Conservation (phyloP, 192 early-diverging fungal genomes). For the Entomortierella lignicola region DNA sequence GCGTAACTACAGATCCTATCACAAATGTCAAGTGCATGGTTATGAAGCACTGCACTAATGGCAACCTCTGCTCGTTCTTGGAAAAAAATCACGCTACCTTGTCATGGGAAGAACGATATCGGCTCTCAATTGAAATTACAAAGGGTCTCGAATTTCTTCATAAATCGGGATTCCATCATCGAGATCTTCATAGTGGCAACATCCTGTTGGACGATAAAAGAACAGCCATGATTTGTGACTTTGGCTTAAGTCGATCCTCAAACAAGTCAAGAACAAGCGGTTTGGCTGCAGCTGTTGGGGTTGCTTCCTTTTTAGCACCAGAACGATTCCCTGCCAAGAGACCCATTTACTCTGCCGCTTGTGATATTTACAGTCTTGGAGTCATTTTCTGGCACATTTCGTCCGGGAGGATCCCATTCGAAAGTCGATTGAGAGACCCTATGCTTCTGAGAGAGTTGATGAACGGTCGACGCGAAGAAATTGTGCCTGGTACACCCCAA, state of each 20-base stretch:
- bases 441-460: slow-evolving; percentile 42
- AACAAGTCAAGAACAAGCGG: slow-evolving; percentile 31
- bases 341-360: slow-evolving; percentile 48
- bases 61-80: slow-evolving; percentile 46
- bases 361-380: slow-evolving; percentile 59
- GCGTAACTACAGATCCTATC: slow-evolving; percentile 29
- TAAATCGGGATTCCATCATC: slow-evolving; percentile 55
- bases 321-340: slow-evolving; percentile 36
- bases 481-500: slow-evolving; percentile 50
- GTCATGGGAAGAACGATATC: slow-evolving; percentile 47
- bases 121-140: slow-evolving; percentile 51
- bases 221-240: slow-evolving; percentile 53
- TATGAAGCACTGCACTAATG: slow-evolving; percentile 51
- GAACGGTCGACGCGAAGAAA: slow-evolving; percentile 51
- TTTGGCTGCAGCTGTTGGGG: slow-evolving; percentile 35
- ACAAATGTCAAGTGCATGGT: slow-evolving; percentile 43
- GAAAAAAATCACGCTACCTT: slow-evolving; percentile 32
- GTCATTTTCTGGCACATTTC: slow-evolving; percentile 62
- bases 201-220: slow-evolving; percentile 54
- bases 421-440: slow-evolving; percentile 45
- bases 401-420: slow-evolving; percentile 55
- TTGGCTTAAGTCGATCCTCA: slow-evolving; percentile 45
- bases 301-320: slow-evolving; percentile 47
- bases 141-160: slow-evolving; percentile 56
- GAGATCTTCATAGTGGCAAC: slow-evolving; percentile 60